Base-by-base conservation (phyloP, 2,329 filamentous ascomycete genomes). In the Penicillium palitans region DNA sequence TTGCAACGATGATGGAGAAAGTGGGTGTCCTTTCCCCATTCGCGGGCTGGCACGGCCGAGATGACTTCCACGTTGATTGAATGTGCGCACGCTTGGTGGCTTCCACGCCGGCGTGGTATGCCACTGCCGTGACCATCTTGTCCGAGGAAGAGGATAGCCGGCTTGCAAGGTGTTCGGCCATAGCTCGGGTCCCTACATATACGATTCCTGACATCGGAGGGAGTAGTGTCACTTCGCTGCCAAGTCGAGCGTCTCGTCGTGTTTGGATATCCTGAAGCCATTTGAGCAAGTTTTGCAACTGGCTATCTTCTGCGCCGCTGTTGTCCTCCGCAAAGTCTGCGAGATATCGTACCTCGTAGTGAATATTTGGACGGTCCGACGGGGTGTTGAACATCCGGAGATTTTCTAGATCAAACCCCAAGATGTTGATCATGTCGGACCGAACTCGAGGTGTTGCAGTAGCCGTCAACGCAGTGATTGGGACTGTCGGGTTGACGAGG, bases 1-100 rank as follows among this genome's bases (percentile, higher is more conserved):
- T 98, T 2, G 93, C 93, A 29, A 97, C 92, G 60, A 98, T 93
- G 49, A 98, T 87, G 72, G 95, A 92, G 76, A 95, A 96, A 1
- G 89, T 89, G 27, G 84, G 81, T 72, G 63, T 52, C n/a, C 61
- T 61, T 24, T 65, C 63, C 15, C 66, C 61, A 33, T 63, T 52
- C 6, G 59, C 51, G 19, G 46, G 35, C 45, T 55, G 37, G 1
- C 29, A 31, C 2, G 63, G 51, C 25, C 56, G 57, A 13, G 70
- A 66, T 1, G 71, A 69, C 29, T 70, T 74, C 78, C 77, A 79
- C 55, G 76, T 71, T 24, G 70, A 69, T 56, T 80, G 77, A 17
- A 79, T 87, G 80, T 69, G 87, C 84, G 56, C 84, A 74, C 63
- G 95, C 78, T 68, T 89, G 86, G 51, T 89, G 84, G 76, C 91